Conservation (phyloP, 352 stramenopile genomes). For the Bremia lactucae region DNA sequence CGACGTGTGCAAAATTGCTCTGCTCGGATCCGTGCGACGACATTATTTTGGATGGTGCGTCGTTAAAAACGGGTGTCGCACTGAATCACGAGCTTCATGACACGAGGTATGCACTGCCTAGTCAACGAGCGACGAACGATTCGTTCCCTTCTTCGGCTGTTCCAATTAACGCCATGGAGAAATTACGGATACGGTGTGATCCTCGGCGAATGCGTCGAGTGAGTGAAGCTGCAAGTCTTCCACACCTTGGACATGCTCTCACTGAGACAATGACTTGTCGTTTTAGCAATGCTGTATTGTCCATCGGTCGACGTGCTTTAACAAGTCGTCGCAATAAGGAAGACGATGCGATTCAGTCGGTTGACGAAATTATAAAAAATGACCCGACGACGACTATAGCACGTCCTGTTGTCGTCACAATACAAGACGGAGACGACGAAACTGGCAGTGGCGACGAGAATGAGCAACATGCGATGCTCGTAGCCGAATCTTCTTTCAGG, state of each 20-base stretch:
- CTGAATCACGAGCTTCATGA: conserved; percentile 55
- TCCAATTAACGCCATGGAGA: conserved; percentile 4
- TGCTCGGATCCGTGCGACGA: conserved; percentile 77
- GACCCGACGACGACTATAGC: conserved; percentile 1
- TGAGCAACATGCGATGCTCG: conserved; percentile 21
- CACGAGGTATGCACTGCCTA: conserved; percentile 22
- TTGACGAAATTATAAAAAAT: conserved; percentile 1
- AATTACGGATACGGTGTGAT: conserved; percentile 5
- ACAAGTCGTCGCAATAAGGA: conserved; percentile 22
- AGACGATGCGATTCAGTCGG: neutral
- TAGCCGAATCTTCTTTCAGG: conserved; percentile 8
- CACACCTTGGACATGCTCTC: conserved; percentile 39
- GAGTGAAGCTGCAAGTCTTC: conserved; percentile 48
- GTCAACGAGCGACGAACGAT: conserved; percentile 14
- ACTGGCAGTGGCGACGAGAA: conserved; percentile 7
- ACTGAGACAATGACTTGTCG: conserved; percentile 48
- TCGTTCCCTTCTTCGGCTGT: conserved; percentile 4
- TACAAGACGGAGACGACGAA: conserved; percentile 6
- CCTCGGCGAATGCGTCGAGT: conserved; percentile 19
- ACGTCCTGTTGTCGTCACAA: conserved; percentile 20
- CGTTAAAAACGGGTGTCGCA: conserved; percentile 72
- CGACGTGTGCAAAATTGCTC: conserved; percentile 66
- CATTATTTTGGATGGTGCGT: conserved; percentile 75
- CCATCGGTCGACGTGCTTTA: conserved; percentile 48
- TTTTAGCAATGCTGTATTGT: conserved; percentile 59